Percentiles rank a stretch among this genome's conserved stretches.
Conservation (phyloP, 345 rosid genomes). For the Orychophragmus violaceus region DNA sequence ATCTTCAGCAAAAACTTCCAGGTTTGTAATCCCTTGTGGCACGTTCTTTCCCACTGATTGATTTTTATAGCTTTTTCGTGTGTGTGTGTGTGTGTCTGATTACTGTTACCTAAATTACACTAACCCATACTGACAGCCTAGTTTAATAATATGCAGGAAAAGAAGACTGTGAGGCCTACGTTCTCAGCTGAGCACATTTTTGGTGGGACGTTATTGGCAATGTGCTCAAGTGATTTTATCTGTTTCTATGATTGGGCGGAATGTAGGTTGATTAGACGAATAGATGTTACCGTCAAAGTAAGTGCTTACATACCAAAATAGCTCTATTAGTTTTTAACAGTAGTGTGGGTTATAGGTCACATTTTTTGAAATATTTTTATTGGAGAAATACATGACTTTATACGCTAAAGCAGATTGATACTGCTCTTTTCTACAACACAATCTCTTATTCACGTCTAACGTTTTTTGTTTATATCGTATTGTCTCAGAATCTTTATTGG, state of each 20-base stretch:
- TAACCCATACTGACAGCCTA: conserved; percentile 9
- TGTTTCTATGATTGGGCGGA: conserved; percentile 99
- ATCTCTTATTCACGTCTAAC: background rate
- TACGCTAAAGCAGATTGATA: background rate
- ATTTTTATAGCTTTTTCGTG: background rate
- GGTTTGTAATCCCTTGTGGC: conserved; percentile 42
- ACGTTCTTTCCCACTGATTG: background rate
- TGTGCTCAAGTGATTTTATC: conserved; percentile 95
- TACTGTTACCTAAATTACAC: background rate
- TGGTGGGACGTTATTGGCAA: conserved; percentile 87
- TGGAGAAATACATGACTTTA: background rate
- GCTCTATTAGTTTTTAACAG: background rate
- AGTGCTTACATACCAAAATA: conserved; percentile 26
- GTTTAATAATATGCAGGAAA: conserved; percentile 59
- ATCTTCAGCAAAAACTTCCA: conserved; percentile 88
- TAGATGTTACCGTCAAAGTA: conserved; percentile 93
- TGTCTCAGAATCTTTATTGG: conserved; percentile 83
- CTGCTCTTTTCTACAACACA: background rate
- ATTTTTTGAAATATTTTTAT: background rate
- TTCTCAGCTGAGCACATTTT: conserved; percentile 79
- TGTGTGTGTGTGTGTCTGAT: background rate
- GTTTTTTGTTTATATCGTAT: conserved; percentile 17
- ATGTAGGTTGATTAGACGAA: conserved; percentile 86
- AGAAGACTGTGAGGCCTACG: conserved; percentile 76
- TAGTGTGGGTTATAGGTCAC: background rate